Evolutionary conservation across 2,329 filamentous ascomycete species (phyloP).

Genomic region (Fusarium transvaalense): DNA sequence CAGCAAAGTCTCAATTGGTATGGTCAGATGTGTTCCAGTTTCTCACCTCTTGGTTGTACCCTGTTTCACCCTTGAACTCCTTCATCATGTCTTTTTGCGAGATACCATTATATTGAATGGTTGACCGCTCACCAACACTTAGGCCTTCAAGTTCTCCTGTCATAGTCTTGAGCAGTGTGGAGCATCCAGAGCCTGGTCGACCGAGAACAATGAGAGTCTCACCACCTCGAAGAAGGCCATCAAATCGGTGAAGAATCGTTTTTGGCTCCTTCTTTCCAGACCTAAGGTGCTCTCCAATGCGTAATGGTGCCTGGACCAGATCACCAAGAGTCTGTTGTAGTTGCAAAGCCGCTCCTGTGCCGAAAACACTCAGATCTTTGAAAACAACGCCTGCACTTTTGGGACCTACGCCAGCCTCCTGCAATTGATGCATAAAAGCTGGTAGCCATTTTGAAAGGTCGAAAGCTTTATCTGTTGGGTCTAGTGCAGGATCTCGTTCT

Average conservation of each 20-base stretch:
- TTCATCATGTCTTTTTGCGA: slow-evolving; percentile 64
- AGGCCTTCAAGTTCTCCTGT: slow-evolving; percentile 60
- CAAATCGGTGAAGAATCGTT: slow-evolving; percentile 27
- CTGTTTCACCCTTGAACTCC: slow-evolving; percentile 73
- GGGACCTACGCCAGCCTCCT: slow-evolving; percentile 5
- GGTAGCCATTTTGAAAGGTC: slow-evolving; percentile 31
- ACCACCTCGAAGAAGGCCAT: slow-evolving; percentile 20
- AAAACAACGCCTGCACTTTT: slow-evolving; percentile 55
- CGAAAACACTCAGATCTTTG: slow-evolving; percentile 58
- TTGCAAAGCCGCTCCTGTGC: slow-evolving; percentile 54
- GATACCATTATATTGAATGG: slow-evolving; percentile 74
- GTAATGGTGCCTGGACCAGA: neutral
- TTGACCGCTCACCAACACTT: slow-evolving; percentile 61
- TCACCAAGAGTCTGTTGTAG: slow-evolving; percentile 56
- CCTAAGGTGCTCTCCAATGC: slow-evolving; percentile 4
- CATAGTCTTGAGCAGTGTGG: slow-evolving; percentile 29
- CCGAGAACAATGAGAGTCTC: slow-evolving; percentile 35
- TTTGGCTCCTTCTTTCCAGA: slow-evolving; percentile 17
- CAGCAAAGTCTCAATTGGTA: too few relatives aligned
- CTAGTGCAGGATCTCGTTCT: slow-evolving; percentile 10
- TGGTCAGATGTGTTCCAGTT: rapidly evolving
- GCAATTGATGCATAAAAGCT: slow-evolving; percentile 14
- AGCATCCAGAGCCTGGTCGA: slow-evolving; percentile 57
- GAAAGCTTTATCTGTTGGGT: slow-evolving; percentile 22
- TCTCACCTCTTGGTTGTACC: slow-evolving; percentile 79